A percentile compares a stretch with the other conserved stretches of the same genome.
Conservation (phyloP, 2,329 filamentous ascomycete genomes). For the Neopestalotiopsis rosae region DNA sequence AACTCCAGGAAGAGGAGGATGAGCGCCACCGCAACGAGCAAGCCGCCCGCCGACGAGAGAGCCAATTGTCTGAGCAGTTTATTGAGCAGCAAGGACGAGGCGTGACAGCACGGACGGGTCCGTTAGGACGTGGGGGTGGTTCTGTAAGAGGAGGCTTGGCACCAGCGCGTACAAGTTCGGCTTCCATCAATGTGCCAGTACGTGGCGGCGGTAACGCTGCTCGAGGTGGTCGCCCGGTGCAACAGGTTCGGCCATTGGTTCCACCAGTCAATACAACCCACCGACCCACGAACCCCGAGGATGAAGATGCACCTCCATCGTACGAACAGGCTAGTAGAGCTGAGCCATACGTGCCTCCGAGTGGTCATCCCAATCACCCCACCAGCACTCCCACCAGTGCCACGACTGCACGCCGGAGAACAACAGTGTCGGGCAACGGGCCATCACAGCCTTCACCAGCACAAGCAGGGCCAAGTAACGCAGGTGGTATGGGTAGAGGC, state of each 20-base stretch:
- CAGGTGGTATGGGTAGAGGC: slow-evolving; percentile 44
- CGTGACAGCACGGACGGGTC: slow-evolving; percentile 25
- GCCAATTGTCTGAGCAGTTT: slow-evolving; percentile 70
- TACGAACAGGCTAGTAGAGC: slow-evolving; percentile 63
- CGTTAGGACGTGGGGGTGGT: slow-evolving; percentile 26
- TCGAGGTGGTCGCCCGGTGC: slow-evolving; percentile 32
- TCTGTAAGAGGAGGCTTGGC: slow-evolving; percentile 23
- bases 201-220: slow-evolving; percentile 20
- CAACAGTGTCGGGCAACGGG: slow-evolving; percentile 15
- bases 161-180: slow-evolving; percentile 32
- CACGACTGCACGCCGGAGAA: slow-evolving; percentile 27
- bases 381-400: slow-evolving; percentile 41
- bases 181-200: slow-evolving; percentile 26
- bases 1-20: slow-evolving; percentile 94
- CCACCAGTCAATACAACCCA: slow-evolving; percentile 47
- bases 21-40: slow-evolving; percentile 70
- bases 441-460: not conserved
- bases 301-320: slow-evolving; percentile 60
- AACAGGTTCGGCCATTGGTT: slow-evolving; percentile 52
- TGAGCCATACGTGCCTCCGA: slow-evolving; percentile 56
- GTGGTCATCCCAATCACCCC: slow-evolving; percentile 56
- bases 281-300: slow-evolving; percentile 42
- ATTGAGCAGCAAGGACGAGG: slow-evolving; percentile 67
- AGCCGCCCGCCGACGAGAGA: slow-evolving; percentile 68
- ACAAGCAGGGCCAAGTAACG: slow-evolving; percentile 26